These are phyloP conservation scores for Cyclospora cayetanensis DNA, from an alignment of 169 alveolate species.

Conservation along the genomic window DNA sequence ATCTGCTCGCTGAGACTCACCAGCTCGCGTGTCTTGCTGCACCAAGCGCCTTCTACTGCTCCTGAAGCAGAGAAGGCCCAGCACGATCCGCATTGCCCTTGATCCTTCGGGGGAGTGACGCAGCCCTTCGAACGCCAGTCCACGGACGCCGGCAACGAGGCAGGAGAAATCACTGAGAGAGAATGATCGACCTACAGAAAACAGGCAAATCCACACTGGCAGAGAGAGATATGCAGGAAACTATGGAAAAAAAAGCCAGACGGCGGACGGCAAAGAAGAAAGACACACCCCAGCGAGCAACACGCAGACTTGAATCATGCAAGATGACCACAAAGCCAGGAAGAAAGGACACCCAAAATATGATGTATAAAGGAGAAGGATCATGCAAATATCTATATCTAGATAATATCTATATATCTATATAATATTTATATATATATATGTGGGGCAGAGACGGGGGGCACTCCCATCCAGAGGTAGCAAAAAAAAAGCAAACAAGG, in stretches of 20 bases:
- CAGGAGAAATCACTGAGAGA: too few relatives aligned
- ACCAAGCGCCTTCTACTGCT: conserved; percentile 86
- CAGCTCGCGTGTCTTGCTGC: conserved; percentile 77
- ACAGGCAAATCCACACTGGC: not conserved
- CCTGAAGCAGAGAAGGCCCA: conserved; percentile 94
- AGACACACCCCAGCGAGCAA: too few relatives aligned
- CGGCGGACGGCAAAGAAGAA: not conserved
- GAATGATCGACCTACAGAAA: not conserved
- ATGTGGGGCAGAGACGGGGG: too few relatives aligned
- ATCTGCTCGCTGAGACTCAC: conserved; percentile 89
- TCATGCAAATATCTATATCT: not conserved
- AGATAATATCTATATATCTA: not conserved
- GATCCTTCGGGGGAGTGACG: conserved; percentile 77
- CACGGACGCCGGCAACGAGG: conserved; percentile 65
- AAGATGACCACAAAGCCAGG: too few relatives aligned
- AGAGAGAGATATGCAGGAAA: not conserved
- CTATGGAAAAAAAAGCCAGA: not conserved
- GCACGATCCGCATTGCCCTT: conserved; percentile 84
- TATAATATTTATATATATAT: too few relatives aligned
- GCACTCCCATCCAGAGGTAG: too few relatives aligned
- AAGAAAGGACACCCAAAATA: too few relatives aligned
- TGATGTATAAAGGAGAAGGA: too few relatives aligned
- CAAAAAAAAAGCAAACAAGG: not conserved
- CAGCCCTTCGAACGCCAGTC: conserved; percentile 78
- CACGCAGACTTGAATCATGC: too few relatives aligned